Evolutionary conservation across 257 asterid genomes (phyloP), one percentile per base, ranked within the genome.

Genomic region (Nicotiana tomentosiformis): DNA sequence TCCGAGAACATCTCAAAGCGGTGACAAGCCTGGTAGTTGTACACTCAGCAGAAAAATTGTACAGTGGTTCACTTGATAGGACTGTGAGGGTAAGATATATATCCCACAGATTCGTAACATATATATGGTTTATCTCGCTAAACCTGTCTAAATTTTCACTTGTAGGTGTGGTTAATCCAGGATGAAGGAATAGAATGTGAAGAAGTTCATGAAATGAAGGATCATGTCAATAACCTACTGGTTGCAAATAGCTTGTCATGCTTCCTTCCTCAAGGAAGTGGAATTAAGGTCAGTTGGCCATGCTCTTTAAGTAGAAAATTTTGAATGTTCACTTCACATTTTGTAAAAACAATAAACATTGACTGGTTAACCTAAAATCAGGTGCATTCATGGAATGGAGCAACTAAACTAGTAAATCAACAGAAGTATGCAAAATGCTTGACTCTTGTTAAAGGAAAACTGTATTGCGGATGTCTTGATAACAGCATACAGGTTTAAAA

Each of bases 61-160:
- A 91, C 86, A 94, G 98, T 65, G 98, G 97, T 69, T 94, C 98
- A 26, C 95, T 93, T 23, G 98, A 94, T 84, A 87, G 89, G 90
- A 93, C 95, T 9, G 83, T 93, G 84, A 88, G 93, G 92, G 98
- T 94, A 91, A 29, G 85, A 58, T 49, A 66, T 29, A 23, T 29
- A 72, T 84, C 76, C 69, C 84, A 53, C 57, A 66, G 33, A 57
- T 32, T 62, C 39, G 58, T 51, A 2, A 29, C 29, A 10, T 20
- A 10, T 20, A 49, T 12, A 6, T 16, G 37, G 57, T 61, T 33
- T 62, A 46, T 61, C 39, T 8, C 61, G 79, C 56, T n/a, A 82
- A 78, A 49, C 46, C 70, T 78, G 39, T n/a, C 15, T 7, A 43
- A 79, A 10, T 77, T 67, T 18, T 39, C 46, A 35, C 76, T 67